These are phyloP conservation scores for Fusarium continuum DNA, from an alignment of 2,329 filamentous ascomycete genomes.

Conservation along the genomic window DNA sequence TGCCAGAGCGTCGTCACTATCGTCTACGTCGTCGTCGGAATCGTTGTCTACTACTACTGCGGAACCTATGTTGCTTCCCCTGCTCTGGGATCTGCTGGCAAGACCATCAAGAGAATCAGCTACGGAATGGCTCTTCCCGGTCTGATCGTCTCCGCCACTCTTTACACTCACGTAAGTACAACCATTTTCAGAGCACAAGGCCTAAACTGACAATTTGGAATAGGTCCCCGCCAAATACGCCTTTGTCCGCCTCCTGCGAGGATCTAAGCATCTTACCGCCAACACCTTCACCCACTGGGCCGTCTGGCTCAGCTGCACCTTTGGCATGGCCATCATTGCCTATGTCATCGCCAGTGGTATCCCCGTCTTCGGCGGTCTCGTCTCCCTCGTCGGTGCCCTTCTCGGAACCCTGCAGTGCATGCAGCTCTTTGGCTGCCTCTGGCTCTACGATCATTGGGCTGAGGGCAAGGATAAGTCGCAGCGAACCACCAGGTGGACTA, in stretches of 20 bases:
- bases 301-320: slow-evolving; percentile 46
- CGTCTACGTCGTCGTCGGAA: slow-evolving; percentile 47
- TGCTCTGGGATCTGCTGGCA: slow-evolving; percentile 57
- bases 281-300: slow-evolving; percentile 46
- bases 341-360: slow-evolving; percentile 42
- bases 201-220: background rate
- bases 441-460: slow-evolving; percentile 44
- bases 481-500: slow-evolving; percentile 22
- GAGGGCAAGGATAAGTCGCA: slow-evolving; percentile 28
- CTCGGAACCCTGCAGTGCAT: slow-evolving; percentile 46
- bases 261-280: slow-evolving; percentile 45
- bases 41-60: slow-evolving; percentile 57
- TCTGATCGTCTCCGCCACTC: slow-evolving; percentile 40
- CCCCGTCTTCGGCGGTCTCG: slow-evolving; percentile 42
- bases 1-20: slow-evolving; percentile 44
- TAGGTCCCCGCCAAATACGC: slow-evolving; percentile 31
- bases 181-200: rapidly evolving
- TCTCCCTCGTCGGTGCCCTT: slow-evolving; percentile 46
- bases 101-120: slow-evolving; percentile 53
- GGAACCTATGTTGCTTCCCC: slow-evolving; percentile 59
- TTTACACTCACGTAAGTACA: slow-evolving; percentile 43
- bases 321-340: slow-evolving; percentile 38
- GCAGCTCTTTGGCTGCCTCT: slow-evolving; percentile 45
- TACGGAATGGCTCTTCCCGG: slow-evolving; percentile 52
- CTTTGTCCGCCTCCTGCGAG: slow-evolving; percentile 39